Evolutionary conservation across 208 protist species (phyloP).

Genomic region (Crithidia expoeki): DNA sequence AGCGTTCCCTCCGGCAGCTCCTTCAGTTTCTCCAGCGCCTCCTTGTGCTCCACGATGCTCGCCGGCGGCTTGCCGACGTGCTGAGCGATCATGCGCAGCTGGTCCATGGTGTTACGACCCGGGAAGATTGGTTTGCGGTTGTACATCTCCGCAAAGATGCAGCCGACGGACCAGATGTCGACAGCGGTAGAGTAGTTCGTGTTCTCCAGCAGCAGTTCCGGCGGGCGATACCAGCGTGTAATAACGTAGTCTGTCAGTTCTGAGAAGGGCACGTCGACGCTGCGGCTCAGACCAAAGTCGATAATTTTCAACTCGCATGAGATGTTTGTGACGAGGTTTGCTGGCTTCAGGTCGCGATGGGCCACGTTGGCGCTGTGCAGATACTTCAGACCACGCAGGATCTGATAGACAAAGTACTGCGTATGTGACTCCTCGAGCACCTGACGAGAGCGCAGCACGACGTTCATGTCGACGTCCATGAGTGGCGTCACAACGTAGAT

Average conservation of each 20-base stretch:
- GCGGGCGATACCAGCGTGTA: conserved; percentile 95
- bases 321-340: conserved; percentile 89
- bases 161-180: conserved; percentile 95
- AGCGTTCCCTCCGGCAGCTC: conserved; percentile 73
- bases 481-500: conserved; percentile 98
- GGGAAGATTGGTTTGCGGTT: conserved; percentile 90
- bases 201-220: conserved; percentile 92
- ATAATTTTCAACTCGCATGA: conserved; percentile 90
- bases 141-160: conserved; percentile 97
- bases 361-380: conserved; percentile 90
- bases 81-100: conserved; percentile 91
- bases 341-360: conserved; percentile 92
- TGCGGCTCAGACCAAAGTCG: conserved; percentile 92
- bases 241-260: conserved; percentile 93
- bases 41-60: conserved; percentile 79
- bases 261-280: conserved; percentile 76
- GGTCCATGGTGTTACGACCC: conserved; percentile 91
- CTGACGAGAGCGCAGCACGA: conserved; percentile 91
- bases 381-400: conserved; percentile 90
- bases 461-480: conserved; percentile 97
- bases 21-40: conserved; percentile 79
- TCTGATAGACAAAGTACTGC: conserved; percentile 89
- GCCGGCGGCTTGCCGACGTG: conserved; percentile 95
- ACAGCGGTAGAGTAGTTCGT: conserved; percentile 87
- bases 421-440: conserved; percentile 83